Percentiles rank a stretch among this genome's conserved stretches.
These are phyloP conservation scores for Tetrapisispora phaffii DNA, from an alignment of 805 yeast species.

Conservation along the genomic window DNA sequence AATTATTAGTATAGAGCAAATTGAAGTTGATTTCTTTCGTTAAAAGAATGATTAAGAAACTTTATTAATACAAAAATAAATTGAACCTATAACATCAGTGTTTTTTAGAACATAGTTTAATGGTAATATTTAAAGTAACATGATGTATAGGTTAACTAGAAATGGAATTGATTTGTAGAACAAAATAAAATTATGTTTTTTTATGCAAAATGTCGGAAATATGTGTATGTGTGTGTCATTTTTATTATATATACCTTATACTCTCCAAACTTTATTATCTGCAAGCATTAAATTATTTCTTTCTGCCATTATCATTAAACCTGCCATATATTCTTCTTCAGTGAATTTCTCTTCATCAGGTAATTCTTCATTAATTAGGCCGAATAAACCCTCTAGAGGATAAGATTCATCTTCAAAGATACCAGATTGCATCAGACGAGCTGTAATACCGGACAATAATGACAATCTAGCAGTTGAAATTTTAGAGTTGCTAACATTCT, in stretches of 20 bases:
- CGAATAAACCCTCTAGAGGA: slow-evolving; percentile 30
- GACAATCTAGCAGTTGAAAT: slow-evolving; percentile 44
- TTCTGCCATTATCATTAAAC: slow-evolving; percentile 34
- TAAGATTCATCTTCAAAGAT: slow-evolving; percentile 38
- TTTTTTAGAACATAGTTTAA: too few relatives aligned
- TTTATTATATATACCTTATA: slow-evolving; percentile 10
- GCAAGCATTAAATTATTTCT: slow-evolving; percentile 40
- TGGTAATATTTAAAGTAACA: too few relatives aligned
- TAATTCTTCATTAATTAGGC: slow-evolving; percentile 35
- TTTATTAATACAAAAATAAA: background rate
- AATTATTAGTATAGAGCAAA: background rate
- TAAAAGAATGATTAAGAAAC: background rate
- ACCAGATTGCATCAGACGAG: slow-evolving; percentile 37
- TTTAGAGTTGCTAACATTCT: slow-evolving; percentile 20
- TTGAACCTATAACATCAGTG: background rate
- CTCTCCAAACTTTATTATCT: slow-evolving; percentile 41
- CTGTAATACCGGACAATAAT: slow-evolving; percentile 38
- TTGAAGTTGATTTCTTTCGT: background rate
- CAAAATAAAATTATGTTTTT: background rate
- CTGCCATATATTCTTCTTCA: slow-evolving; percentile 36
- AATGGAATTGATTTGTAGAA: background rate
- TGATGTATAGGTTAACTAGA: background rate
- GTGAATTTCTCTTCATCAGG: slow-evolving; percentile 41
- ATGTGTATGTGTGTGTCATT: too few relatives aligned
- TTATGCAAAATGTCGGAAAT: too few relatives aligned